phyloP scores from a whole-genome alignment of 2,329 filamentous ascomycete genomes.

The Penicillium sp. region DNA sequence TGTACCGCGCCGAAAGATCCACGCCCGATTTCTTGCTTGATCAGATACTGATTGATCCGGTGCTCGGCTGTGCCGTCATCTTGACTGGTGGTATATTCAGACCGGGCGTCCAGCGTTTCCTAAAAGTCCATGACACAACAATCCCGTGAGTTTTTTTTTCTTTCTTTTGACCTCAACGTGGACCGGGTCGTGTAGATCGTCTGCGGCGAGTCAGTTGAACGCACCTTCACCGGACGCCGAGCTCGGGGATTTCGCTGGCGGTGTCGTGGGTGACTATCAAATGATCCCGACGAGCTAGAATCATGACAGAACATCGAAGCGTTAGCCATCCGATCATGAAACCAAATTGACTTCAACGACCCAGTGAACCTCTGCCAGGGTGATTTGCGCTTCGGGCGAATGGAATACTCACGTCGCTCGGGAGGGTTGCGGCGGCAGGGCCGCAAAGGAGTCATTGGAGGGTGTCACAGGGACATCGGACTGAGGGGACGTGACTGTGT shows the following conservation, averaged over 20 bases:
- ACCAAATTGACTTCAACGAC: background rate
- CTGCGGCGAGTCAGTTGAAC: background rate
- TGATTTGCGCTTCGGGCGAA: background rate
- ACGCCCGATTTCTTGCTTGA: constrained; percentile 91
- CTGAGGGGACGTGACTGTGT: constrained; percentile 4
- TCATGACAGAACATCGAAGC: background rate
- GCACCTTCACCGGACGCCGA: constrained; percentile 59
- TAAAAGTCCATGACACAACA: constrained; percentile 30
- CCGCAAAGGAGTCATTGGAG: constrained; percentile 7
- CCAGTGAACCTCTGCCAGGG: background rate
- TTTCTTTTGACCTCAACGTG: background rate
- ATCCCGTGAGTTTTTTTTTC: constrained; percentile 6
- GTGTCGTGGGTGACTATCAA: constrained; percentile 60
- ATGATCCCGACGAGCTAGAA: constrained; percentile 37
- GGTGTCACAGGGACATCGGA: constrained; percentile 13
- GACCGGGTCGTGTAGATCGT: background rate
- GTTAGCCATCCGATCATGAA: background rate
- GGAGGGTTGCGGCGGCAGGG: constrained; percentile 6
- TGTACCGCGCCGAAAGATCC: constrained; percentile 95
- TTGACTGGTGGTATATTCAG: constrained; percentile 79
- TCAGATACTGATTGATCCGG: constrained; percentile 89
- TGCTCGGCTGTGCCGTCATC: constrained; percentile 75
- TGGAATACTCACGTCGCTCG: constrained; percentile 12
- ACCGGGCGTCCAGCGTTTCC: constrained; percentile 88
- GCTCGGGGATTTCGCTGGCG: constrained; percentile 57